These are phyloP conservation scores for Lumnitzera racemosa DNA, from an alignment of 345 rosid species.

Conservation along the genomic window DNA sequence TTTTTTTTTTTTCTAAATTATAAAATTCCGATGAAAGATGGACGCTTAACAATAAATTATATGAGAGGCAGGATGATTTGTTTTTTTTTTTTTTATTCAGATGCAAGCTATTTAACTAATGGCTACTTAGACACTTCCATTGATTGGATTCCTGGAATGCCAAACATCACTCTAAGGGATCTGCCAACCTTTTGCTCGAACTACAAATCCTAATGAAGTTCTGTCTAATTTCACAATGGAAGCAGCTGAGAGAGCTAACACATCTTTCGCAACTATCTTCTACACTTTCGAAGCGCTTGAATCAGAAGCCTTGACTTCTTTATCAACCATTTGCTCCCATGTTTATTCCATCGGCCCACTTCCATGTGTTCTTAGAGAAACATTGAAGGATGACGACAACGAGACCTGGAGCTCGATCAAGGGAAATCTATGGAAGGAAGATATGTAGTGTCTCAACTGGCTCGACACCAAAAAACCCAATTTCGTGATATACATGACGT, in stretches of 20 bases:
- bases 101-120: slow-evolving; percentile 14
- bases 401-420: background rate
- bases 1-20: too few species aligned
- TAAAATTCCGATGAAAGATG: too few species aligned
- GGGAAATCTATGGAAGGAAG: background rate
- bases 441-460: background rate
- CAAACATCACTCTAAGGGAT: slow-evolving; percentile 9
- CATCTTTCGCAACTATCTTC: background rate
- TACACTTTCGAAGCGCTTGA: background rate
- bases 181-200: slow-evolving; percentile 9
- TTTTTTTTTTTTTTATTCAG: background rate
- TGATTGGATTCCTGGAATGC: slow-evolving; percentile 15
- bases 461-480: background rate
- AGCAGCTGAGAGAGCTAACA: background rate
- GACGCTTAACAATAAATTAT: too few species aligned
- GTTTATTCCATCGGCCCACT: background rate
- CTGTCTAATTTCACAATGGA: slow-evolving; percentile 1
- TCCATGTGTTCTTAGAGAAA: background rate
- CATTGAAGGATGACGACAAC: background rate
- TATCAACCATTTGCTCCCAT: background rate
- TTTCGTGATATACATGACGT: background rate
- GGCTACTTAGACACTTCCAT: slow-evolving; percentile 12
- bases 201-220: slow-evolving; percentile 11
- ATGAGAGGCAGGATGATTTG: too few species aligned
- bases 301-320: background rate